Percentiles rank a stretch among this genome's conserved stretches.
phyloP scores from a whole-genome alignment of 164 flowering plant species.

The Santalum album region DNA sequence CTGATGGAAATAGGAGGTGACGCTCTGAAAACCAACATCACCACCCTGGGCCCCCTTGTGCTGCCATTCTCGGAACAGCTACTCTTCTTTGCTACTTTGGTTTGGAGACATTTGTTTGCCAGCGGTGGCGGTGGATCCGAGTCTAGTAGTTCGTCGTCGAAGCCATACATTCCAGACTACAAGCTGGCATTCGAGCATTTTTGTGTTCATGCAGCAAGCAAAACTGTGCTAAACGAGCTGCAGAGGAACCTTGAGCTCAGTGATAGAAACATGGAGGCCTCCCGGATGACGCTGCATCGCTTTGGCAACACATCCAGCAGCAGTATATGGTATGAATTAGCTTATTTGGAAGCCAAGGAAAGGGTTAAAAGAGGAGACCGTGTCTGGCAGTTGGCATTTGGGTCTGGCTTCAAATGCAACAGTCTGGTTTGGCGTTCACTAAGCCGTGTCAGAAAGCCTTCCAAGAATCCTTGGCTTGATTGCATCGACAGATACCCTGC shows the following conservation, averaged over 20 bases:
- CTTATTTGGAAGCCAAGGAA: conserved; percentile 83
- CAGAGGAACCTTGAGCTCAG: conserved; percentile 77
- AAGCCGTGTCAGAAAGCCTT: conserved; percentile 42
- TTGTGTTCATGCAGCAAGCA: conserved; percentile 85
- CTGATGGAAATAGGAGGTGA: conserved; percentile 80
- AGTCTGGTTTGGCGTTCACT: conserved; percentile 74
- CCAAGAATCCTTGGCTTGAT: conserved; percentile 73
- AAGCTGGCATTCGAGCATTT: conserved; percentile 96
- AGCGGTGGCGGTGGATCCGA: conserved; percentile 5
- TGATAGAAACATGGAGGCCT: conserved; percentile 71
- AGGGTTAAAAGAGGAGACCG: conserved; percentile 69
- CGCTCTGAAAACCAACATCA: conserved; percentile 88
- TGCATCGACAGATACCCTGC: conserved; percentile 47
- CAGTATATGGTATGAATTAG: conserved; percentile 93
- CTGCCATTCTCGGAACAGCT: conserved; percentile 89
- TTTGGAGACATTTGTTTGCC: conserved; percentile 39
- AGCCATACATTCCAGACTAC: conserved; percentile 90
- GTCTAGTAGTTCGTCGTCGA: conserved; percentile 5
- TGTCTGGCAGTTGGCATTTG: conserved; percentile 84
- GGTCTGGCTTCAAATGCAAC: conserved; percentile 96
- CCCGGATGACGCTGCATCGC: conserved; percentile 72
- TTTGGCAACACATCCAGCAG: conserved; percentile 96
- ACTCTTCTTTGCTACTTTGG: conserved; percentile 53
- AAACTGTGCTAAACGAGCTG: conserved; percentile 65
- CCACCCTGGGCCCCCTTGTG: conserved; percentile 83